phyloP scores from a whole-genome alignment of 2,329 filamentous ascomycete genomes.

The Penicillium sp. region DNA sequence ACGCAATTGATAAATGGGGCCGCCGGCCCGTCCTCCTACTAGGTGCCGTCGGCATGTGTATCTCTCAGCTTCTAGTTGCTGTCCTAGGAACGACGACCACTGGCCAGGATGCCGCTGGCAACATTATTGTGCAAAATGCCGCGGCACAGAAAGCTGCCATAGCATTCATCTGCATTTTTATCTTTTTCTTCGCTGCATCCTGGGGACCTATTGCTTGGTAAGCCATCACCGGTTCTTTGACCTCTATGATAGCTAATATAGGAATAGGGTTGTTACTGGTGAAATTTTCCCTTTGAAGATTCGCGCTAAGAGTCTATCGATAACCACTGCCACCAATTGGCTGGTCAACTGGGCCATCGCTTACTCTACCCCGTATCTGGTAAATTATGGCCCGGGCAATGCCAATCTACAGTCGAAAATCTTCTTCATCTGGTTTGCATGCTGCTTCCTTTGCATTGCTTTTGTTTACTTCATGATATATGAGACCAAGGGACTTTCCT shows the following conservation, averaged over 20 bases:
- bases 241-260: background rate
- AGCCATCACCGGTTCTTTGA: background rate
- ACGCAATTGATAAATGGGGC: slow-evolving; percentile 50
- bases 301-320: slow-evolving; percentile 8
- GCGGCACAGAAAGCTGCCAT: slow-evolving; percentile 29
- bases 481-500: slow-evolving; percentile 77
- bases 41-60: slow-evolving; percentile 47
- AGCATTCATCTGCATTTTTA: slow-evolving; percentile 44
- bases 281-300: slow-evolving; percentile 14
- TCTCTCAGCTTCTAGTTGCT: slow-evolving; percentile 50
- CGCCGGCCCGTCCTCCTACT: slow-evolving; percentile 49
- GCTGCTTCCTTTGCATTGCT: slow-evolving; percentile 61
- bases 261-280: slow-evolving; percentile 48
- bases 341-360: slow-evolving; percentile 62
- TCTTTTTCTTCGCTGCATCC: slow-evolving; percentile 45
- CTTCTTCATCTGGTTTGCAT: slow-evolving; percentile 78
- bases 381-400: slow-evolving; percentile 58
- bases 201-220: slow-evolving; percentile 35
- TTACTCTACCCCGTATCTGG: slow-evolving; percentile 70
- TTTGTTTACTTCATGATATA: slow-evolving; percentile 67
- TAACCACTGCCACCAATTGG: slow-evolving; percentile 16
- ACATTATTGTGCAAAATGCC: background rate
- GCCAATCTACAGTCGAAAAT: slow-evolving; percentile 64
- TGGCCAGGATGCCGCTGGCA: slow-evolving; percentile 12
- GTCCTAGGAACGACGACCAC: slow-evolving; percentile 43